Evolutionary conservation across 2,329 filamentous ascomycete species (phyloP), one percentile per base, ranked within the genome.

Genomic region (Tolypocladium nubicola): DNA sequence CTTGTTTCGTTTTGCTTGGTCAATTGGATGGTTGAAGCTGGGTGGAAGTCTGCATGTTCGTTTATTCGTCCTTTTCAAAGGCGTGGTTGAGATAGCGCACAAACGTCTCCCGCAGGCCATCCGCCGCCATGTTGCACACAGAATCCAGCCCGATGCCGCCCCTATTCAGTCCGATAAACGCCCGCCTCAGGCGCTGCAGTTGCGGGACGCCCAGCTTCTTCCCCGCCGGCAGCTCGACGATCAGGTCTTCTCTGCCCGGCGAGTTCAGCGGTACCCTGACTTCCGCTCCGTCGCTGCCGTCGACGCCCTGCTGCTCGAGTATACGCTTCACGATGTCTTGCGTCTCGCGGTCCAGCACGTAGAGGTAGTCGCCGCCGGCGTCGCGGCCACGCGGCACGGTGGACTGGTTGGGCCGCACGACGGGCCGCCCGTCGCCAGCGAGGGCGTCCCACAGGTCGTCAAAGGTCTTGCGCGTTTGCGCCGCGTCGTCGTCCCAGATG

Each of bases 301-400:
- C 85, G 57, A 90, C 86, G 55, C 82, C 79, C 68, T 88, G 83
- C 74, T 83, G 85, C 53, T 87, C 83, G 57, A 88, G 71, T 41
- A 95, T 84, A 57, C 78, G 78, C 63, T 84, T 83, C 56, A 94
- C 80, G 37, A 95, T 82, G 56, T 87, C 87, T 63, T 91, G 89
- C 9, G 89, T 93, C 67, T 85, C 85, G 61, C 83, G 83, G 71
- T 95, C 90, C 30, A 95, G 77, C 59, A 90, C 80, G 68, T 94
- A 91, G 55, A 95, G 77, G 68, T 91, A 92, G 67, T 92, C 87
- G 67, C 85, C 68, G 73, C 84, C 65, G 68, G 85, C 78, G 77
- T 89, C 79, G 77, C 77, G 73, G 57, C 80, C 76, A 33, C 82
- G 73, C 67, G 82, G 77, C 35, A 91, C 81, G 0, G 90, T 92